Percentiles rank a stretch among this genome's conserved stretches.
Conservation (phyloP, 192 early-diverging fungal species). For the Umbelopsis ramanniana region DNA sequence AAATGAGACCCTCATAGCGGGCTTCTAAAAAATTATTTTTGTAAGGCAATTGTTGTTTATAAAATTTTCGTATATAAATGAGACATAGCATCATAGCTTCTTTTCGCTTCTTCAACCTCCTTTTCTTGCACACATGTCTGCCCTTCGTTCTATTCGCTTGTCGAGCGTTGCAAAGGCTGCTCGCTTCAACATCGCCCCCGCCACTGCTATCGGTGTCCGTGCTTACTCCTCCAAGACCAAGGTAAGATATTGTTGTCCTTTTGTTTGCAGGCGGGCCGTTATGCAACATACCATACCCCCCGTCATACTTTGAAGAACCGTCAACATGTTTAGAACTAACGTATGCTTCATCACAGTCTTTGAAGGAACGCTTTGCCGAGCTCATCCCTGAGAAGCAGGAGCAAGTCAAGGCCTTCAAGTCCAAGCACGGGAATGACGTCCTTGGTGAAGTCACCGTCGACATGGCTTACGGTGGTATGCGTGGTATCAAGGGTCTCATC, state of each 20-base stretch:
- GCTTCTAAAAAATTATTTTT: background rate
- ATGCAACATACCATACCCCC: background rate
- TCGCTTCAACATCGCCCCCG: conserved; percentile 43
- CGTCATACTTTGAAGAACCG: no score
- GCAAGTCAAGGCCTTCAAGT: conserved; percentile 93
- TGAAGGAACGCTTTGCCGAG: conserved; percentile 94
- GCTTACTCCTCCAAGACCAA: conserved; percentile 56
- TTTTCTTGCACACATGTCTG: conserved; percentile 39
- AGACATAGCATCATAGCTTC: conserved; percentile 5
- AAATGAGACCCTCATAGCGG: background rate
- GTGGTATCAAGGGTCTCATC: conserved; percentile 98
- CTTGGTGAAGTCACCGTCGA: conserved; percentile 96
- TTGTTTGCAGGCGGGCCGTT: background rate
- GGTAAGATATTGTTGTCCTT: conserved; percentile 32
- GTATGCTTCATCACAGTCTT: conserved; percentile 53
- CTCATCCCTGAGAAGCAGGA: conserved; percentile 95
- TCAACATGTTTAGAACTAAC: no score
- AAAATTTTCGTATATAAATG: conserved; percentile 15
- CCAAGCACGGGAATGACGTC: conserved; percentile 87
- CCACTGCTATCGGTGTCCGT: conserved; percentile 45
- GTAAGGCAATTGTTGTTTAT: conserved; percentile 8
- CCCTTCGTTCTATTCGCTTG: conserved; percentile 39
- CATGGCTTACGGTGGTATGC: conserved; percentile 99
- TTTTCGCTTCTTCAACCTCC: conserved; percentile 13
- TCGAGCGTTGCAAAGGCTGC: conserved; percentile 36